Conservation (phyloP, 495 filamentous ascomycete genomes). For the Podospora pseudocomata region DNA sequence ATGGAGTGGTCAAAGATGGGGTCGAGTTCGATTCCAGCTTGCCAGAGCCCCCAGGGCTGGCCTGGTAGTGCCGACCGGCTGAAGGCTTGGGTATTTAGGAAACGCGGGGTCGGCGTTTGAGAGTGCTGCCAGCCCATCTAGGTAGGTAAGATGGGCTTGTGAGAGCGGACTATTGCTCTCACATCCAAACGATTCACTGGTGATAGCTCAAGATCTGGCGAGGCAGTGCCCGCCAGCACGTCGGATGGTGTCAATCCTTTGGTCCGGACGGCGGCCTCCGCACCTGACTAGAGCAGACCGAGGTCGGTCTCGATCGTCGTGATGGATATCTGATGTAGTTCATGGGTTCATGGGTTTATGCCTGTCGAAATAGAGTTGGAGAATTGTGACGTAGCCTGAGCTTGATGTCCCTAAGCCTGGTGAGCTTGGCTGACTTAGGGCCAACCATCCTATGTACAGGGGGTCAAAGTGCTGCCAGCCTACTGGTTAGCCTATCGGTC, state of each 20-base stretch:
- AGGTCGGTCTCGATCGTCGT: neutral
- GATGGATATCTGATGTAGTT: neutral
- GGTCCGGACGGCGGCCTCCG: neutral
- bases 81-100: neutral
- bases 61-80: constrained; percentile 15
- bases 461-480: neutral
- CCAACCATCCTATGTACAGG: neutral
- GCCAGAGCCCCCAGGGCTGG: constrained; percentile 10
- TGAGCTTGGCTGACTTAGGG: neutral
- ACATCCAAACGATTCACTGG: neutral
- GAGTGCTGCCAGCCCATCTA: too few species aligned
- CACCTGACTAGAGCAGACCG: neutral
- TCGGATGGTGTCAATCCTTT: neutral
- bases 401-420: constrained; percentile 6
- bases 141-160: too few species aligned
- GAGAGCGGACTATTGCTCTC: too few species aligned
- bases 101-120: neutral
- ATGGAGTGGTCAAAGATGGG: constrained; percentile 1
- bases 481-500: neutral
- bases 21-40: neutral
- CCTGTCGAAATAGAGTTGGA: constrained; percentile 21
- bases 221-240: neutral
- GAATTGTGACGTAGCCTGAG: constrained; percentile 15
- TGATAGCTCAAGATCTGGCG: neutral
- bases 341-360: neutral